Base-by-base conservation (phyloP, 768 basidiomycete species). In the Calvatia gigantea region DNA sequence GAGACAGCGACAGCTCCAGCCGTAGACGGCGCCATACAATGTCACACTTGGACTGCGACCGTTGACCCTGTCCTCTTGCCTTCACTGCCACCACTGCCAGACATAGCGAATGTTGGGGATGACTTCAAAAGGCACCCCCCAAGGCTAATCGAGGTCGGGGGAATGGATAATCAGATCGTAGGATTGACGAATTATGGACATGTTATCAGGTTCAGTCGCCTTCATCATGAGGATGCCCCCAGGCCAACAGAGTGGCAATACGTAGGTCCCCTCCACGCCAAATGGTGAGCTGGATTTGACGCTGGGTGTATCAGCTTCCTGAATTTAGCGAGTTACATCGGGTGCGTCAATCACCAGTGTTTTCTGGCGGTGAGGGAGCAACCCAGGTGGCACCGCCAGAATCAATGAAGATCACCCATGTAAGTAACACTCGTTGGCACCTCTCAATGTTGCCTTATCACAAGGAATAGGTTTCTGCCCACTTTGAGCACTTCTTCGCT, bases 101-200 rank as follows among this genome's bases (percentile, higher is more conserved):
- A 71, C 11, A 64, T 89, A 14, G 49, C 62, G 3, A 57, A 65
- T 6, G 66, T 62, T 12, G 58, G 35, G 50, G 61, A 46, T 60
- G 64, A 44, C 6, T 42, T 41, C 38, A 58, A 67, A 28, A 64
- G 68, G 31, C 54, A 65, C 42, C 66, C 69, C 29, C 73, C 71
- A 12, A 77, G 76, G 65, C 75, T 97, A 33, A 76, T 92, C 31
- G 86, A 91, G 69, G 86, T 98, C 41, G 94, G 92, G 7, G 88
- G 84, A 3, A 79, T 93, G 58, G 84, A 91, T 51, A 74, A 76
- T 45, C 79, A 84, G 60, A 66, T 97, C 25, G 71, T 96, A 56
- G 94, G 87, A 11, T 71, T 98, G 62, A 94, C 93, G 12, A 84
- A 88, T 63, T 71, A 79, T 32, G 91, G 91, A 0, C 87, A 91